Evolutionary conservation across 2,329 filamentous ascomycete species (phyloP).

Genomic region (Endoconidiophora laricicola): DNA sequence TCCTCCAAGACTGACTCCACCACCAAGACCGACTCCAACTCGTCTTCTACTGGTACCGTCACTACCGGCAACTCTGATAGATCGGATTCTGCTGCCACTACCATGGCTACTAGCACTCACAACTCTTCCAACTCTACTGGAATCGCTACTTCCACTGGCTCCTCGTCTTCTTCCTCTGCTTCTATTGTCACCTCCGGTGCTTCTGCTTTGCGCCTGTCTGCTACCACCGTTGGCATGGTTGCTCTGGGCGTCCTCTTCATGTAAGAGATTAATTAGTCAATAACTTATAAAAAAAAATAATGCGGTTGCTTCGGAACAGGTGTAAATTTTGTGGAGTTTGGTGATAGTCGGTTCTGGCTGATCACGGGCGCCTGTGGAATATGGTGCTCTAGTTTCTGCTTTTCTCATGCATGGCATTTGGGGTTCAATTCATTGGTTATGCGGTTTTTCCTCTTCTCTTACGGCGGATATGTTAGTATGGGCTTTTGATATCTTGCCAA

Average conservation of each 20-base stretch:
- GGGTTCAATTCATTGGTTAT: neutral
- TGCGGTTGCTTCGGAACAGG: too few species aligned
- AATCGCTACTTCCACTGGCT: neutral
- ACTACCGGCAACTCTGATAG: neutral
- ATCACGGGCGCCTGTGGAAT: too few species aligned
- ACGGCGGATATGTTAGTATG: neutral
- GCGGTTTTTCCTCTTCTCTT: neutral
- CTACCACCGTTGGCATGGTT: slow-evolving; percentile 8
- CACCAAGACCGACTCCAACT: neutral
- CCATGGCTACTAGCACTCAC: neutral
- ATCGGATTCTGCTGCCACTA: neutral
- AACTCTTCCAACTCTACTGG: neutral
- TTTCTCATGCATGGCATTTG: neutral
- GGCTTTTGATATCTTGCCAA: neutral
- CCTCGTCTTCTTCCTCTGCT: neutral
- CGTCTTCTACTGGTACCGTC: neutral
- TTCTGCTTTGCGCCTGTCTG: slow-evolving; percentile 3
- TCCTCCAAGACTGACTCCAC: neutral
- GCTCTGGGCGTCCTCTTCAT: slow-evolving; percentile 7
- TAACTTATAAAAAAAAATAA: neutral
- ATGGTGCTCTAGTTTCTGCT: neutral
- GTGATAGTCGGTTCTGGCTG: too few species aligned
- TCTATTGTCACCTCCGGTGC: slow-evolving; percentile 2
- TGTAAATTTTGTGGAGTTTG: too few species aligned
- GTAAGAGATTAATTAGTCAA: slow-evolving; percentile 1